Base-by-base conservation (phyloP, 2,329 filamentous ascomycete species). In the Scedosporium dehoogii region DNA sequence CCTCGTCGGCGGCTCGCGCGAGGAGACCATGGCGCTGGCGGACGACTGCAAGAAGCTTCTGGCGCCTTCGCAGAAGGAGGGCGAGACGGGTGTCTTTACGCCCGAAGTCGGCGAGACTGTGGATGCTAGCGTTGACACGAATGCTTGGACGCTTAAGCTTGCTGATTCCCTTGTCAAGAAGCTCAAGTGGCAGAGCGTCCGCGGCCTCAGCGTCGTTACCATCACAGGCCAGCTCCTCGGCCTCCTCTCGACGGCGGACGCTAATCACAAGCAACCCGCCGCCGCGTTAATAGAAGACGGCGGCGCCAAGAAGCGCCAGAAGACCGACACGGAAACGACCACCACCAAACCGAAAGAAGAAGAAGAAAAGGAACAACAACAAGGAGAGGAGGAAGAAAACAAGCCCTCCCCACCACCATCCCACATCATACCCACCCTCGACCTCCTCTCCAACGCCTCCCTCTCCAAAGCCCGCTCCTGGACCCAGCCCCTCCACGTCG, bases 121-220 rank as follows among this genome's bases (percentile, higher is more conserved):
- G 51, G 88, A 99, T 73, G 94, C 93, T 12, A 97, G 92, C 70
- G 93, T 97, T 51, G 94, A 99, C 72, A 97, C 93, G 4, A 97
- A 97, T 72, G 92, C 94, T 3, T 99, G 96, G 94, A 88, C 90
- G 25, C 90, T 99, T 64, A 96, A 92, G 74, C 82, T 99, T 18
- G 92, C 91, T 58, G 90, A 93, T 67, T 79, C 84, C 55, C 84
- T 99, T 21, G 89, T 96, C 64, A 91, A 91, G 74, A 89, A 89
- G 68, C 81, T 99, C 64, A 91, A 90, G 70, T 97, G 94, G 94
- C 94, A 97, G 76, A 92, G 91, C 63, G 92, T 97, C 25, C 87
- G 91, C 62, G 92, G 90, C 2, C 79, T 97, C 6, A 90, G 91
- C 46, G 91, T 99, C 63, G 93, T 96, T 16, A 96, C 93, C n/a